Conservation (phyloP, 192 early-diverging fungal genomes). For the Lobosporangium transversale region DNA sequence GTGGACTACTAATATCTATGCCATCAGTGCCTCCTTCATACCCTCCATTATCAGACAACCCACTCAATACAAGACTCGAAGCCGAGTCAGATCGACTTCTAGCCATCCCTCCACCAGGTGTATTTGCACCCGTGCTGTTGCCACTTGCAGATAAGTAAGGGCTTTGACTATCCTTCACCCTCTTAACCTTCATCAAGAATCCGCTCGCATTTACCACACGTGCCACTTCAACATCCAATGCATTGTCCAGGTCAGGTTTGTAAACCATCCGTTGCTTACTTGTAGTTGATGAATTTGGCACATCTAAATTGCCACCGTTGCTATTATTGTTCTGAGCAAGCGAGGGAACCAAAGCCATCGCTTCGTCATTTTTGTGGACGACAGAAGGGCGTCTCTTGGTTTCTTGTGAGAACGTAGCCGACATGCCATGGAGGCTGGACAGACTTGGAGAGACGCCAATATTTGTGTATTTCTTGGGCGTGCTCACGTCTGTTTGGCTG, state of each 20-base stretch:
- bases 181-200: constrained; percentile 58
- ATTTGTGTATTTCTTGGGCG: constrained; percentile 9
- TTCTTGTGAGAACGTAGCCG: constrained; percentile 26
- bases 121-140: neutral
- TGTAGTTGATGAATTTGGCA: neutral
- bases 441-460: neutral
- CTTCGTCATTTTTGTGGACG: constrained; percentile 28
- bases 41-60: constrained; percentile 29
- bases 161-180: constrained; percentile 53
- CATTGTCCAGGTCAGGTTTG: constrained; percentile 62
- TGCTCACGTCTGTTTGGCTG: constrained; percentile 2
- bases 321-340: constrained; percentile 1
- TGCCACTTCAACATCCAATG: constrained; percentile 68
- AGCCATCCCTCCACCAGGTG: neutral
- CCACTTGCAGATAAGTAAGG: constrained; percentile 5
- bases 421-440: constrained; percentile 38
- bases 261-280: constrained; percentile 24
- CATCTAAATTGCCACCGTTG: neutral
- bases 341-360: constrained; percentile 25
- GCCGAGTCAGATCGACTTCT: constrained; percentile 34
- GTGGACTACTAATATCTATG: constrained; percentile 24
- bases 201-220: constrained; percentile 69
- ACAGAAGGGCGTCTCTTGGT: constrained; percentile 27
- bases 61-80: constrained; percentile 22
- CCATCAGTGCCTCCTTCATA: constrained; percentile 32